Percentiles rank a stretch among this genome's conserved stretches.
Evolutionary conservation across 208 protist species (phyloP).

Genomic region (Jaenimonas drosophilae): DNA sequence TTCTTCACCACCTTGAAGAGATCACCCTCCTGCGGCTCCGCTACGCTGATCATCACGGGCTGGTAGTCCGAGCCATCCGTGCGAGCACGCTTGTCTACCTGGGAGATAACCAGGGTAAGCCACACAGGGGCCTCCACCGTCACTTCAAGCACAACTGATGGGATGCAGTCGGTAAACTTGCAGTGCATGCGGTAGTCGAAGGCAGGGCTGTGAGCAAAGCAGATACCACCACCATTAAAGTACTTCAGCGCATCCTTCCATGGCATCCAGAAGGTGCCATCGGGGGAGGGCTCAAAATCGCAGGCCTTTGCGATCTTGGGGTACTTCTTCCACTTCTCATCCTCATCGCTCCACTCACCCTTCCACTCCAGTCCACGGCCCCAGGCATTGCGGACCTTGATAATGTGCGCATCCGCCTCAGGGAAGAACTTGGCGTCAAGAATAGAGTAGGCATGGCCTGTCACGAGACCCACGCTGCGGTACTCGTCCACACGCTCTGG

Average conservation of each 20-base stretch:
- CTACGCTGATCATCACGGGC: constrained; percentile 77
- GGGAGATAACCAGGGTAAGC: constrained; percentile 65
- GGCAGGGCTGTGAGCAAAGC: constrained; percentile 36
- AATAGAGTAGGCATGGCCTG: constrained; percentile 60
- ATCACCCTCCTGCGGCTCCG: constrained; percentile 28
- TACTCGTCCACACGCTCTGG: constrained; percentile 23
- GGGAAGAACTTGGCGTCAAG: constrained; percentile 51
- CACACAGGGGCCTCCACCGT: constrained; percentile 43
- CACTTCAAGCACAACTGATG: constrained; percentile 63
- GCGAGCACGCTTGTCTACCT: constrained; percentile 55
- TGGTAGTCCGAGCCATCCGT: constrained; percentile 38
- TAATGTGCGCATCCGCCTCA: constrained; percentile 21
- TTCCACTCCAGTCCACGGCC: constrained; percentile 51
- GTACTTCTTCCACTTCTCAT: constrained; percentile 63
- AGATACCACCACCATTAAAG: constrained; percentile 82
- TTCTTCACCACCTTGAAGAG: constrained; percentile 68
- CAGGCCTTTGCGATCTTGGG: constrained; percentile 57
- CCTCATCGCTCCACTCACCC: constrained; percentile 60
- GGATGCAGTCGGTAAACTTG: constrained; percentile 46
- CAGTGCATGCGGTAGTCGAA: constrained; percentile 78
- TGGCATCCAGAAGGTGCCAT: constrained; percentile 80
- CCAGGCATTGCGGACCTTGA: constrained; percentile 76
- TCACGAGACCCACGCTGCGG: constrained; percentile 39
- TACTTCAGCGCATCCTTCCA: constrained; percentile 65
- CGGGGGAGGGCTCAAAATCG: constrained; percentile 36